A percentile compares a stretch with the other conserved stretches of the same genome.
phyloP scores from a whole-genome alignment of 495 filamentous ascomycete genomes.

The Penicillium psychrofluorescens region DNA sequence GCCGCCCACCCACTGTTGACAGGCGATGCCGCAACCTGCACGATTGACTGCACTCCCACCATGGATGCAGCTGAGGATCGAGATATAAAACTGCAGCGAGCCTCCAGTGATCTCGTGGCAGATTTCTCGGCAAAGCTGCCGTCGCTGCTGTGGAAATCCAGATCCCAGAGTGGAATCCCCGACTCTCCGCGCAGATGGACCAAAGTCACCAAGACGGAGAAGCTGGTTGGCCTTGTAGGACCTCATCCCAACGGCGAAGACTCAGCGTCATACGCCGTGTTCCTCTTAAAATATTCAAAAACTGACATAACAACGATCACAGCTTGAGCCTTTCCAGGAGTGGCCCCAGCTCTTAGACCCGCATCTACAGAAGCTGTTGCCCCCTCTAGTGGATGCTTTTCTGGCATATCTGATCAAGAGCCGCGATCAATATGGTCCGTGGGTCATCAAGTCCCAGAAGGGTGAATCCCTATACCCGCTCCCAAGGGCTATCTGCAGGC shows the following conservation, averaged over 20 bases:
- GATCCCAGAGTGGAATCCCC: conserved; percentile 16
- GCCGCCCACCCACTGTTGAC: conserved; percentile 13
- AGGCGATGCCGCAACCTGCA: conserved; percentile 13
- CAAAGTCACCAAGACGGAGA: conserved; percentile 31
- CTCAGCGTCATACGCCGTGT: neutral
- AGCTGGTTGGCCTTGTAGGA: conserved; percentile 37
- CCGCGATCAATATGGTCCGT: conserved; percentile 28
- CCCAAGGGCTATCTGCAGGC: conserved; percentile 61
- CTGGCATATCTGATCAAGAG: conserved; percentile 53
- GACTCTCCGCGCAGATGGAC: conserved; percentile 32
- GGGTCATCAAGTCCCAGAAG: conserved; percentile 19
- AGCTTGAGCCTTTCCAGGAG: conserved; percentile 93
- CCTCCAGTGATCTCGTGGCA: conserved; percentile 57
- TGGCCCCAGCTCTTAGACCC: conserved; percentile 94
- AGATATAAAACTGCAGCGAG: conserved; percentile 67
- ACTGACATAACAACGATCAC: conserved; percentile 8
- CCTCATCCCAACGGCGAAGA: neutral
- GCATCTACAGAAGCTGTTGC: conserved; percentile 65
- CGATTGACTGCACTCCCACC: conserved; percentile 4
- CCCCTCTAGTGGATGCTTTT: conserved; percentile 65
- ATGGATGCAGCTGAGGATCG: conserved; percentile 52
- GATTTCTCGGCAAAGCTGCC: conserved; percentile 53
- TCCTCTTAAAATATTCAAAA: neutral
- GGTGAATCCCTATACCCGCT: conserved; percentile 43
- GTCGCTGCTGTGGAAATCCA: conserved; percentile 42